Evolutionary conservation across 2,329 filamentous ascomycete genomes (phyloP).

Genomic region (Monosporascus sp.): DNA sequence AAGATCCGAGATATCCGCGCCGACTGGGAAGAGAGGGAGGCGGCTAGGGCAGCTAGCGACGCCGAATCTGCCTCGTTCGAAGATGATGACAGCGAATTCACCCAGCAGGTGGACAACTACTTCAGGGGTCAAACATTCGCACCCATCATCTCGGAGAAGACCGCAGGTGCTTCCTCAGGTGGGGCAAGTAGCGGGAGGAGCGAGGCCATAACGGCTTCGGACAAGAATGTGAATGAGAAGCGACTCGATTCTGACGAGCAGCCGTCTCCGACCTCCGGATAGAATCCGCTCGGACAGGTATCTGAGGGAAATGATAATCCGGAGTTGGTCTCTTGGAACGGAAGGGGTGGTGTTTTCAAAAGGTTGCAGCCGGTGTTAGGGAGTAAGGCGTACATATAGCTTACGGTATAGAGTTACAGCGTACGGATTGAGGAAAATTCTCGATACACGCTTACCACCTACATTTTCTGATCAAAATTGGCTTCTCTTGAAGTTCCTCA

Average conservation of each 20-base stretch:
- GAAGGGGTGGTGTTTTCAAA: too few relatives aligned
- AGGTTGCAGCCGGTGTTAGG: too few relatives aligned
- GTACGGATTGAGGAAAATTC: too few relatives aligned
- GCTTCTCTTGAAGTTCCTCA: too few relatives aligned
- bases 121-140: constrained; percentile 32
- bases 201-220: neutral
- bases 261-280: neutral
- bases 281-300: too few relatives aligned
- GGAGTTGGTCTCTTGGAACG: too few relatives aligned
- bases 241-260: neutral
- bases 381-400: too few relatives aligned
- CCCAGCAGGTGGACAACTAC: constrained; percentile 49
- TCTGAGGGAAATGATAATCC: too few relatives aligned
- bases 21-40: constrained; percentile 55
- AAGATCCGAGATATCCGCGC: constrained; percentile 77
- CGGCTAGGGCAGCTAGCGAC: constrained; percentile 44
- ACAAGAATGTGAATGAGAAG: neutral
- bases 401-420: too few relatives aligned
- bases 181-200: neutral
- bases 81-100: constrained; percentile 47
- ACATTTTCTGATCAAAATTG: too few relatives aligned
- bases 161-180: constrained; percentile 4
- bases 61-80: constrained; percentile 29
- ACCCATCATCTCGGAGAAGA: constrained; percentile 15
- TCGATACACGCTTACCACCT: too few relatives aligned